Conservation (phyloP, 805 yeast genomes). For the Barnettozyma siamensis region DNA sequence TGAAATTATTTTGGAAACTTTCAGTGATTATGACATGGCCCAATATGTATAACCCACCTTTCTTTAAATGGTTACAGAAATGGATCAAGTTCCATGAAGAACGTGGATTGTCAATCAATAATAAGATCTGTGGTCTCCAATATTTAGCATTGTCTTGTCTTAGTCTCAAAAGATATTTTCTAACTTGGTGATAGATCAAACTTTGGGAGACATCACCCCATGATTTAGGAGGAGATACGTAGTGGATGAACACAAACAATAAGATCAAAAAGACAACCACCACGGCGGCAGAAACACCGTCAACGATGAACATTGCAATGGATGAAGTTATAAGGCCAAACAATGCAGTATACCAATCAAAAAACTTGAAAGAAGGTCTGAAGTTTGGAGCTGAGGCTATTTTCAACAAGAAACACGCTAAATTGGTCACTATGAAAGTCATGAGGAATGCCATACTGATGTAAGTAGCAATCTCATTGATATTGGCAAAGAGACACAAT, state of each 20-base stretch:
- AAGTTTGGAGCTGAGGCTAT: constrained; percentile 97
- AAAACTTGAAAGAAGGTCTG: constrained; percentile 89
- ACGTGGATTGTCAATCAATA: constrained; percentile 87
- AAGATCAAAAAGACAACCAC: constrained; percentile 61
- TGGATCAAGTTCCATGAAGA: constrained; percentile 87
- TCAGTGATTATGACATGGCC: constrained; percentile 83
- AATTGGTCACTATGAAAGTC: constrained; percentile 91
- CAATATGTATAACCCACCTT: constrained; percentile 87
- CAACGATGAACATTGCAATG: constrained; percentile 90
- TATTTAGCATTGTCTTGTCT: constrained; percentile 92
- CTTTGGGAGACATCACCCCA: constrained; percentile 99
- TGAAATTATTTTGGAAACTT: constrained; percentile 56
- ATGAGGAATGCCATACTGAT: constrained; percentile 96
- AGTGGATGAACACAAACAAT: constrained; percentile 76
- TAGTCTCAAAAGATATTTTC: constrained; percentile 79
- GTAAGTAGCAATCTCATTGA: constrained; percentile 89
- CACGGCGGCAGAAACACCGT: constrained; percentile 79
- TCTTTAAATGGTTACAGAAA: constrained; percentile 90
- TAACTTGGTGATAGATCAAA: constrained; percentile 90
- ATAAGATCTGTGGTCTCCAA: constrained; percentile 94
- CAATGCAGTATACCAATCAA: constrained; percentile 76
- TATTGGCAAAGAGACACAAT: constrained; percentile 78
- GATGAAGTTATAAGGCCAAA: constrained; percentile 66
- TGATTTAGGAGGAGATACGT: constrained; percentile 87
- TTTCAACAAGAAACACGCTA: constrained; percentile 86